Conservation (phyloP, 495 filamentous ascomycete species). For the Cercophora scortea region DNA sequence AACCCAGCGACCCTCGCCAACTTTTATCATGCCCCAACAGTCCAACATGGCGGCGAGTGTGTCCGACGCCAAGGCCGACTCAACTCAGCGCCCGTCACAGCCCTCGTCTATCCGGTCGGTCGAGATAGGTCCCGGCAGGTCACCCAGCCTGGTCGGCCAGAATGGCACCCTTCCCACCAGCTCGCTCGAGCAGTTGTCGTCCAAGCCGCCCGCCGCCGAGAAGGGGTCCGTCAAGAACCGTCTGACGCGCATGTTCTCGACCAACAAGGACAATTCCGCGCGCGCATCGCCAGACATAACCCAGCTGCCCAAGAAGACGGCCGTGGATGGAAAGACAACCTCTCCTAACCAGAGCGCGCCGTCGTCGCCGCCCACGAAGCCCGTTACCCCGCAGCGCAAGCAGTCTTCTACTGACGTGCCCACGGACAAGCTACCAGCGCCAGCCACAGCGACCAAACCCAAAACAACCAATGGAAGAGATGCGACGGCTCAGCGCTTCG, state of each 20-base stretch:
- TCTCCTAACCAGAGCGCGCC: constrained; percentile 3
- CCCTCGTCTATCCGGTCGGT: constrained; percentile 39
- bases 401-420: constrained; percentile 23
- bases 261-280: constrained; percentile 28
- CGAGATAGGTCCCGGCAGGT: constrained; percentile 23
- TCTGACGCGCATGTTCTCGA: constrained; percentile 44
- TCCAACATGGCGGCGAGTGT: constrained; percentile 19
- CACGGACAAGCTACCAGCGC: background rate
- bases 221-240: constrained; percentile 42
- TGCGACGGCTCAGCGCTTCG: constrained; percentile 32
- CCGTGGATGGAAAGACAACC: background rate
- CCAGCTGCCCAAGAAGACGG: background rate
- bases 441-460: constrained; percentile 7
- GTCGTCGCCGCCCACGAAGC: constrained; percentile 13
- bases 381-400: constrained; percentile 18
- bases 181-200: constrained; percentile 16
- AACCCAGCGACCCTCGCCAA: no score
- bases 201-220: constrained; percentile 25
- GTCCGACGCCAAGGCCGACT: constrained; percentile 21
- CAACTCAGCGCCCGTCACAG: constrained; percentile 35
- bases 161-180: constrained; percentile 24
- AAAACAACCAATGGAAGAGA: constrained; percentile 20
- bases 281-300: constrained; percentile 5
- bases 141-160: constrained; percentile 32
- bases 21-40: background rate